phyloP scores from a whole-genome alignment of 176 grass and related monocot species.

The Oryza punctata region DNA sequence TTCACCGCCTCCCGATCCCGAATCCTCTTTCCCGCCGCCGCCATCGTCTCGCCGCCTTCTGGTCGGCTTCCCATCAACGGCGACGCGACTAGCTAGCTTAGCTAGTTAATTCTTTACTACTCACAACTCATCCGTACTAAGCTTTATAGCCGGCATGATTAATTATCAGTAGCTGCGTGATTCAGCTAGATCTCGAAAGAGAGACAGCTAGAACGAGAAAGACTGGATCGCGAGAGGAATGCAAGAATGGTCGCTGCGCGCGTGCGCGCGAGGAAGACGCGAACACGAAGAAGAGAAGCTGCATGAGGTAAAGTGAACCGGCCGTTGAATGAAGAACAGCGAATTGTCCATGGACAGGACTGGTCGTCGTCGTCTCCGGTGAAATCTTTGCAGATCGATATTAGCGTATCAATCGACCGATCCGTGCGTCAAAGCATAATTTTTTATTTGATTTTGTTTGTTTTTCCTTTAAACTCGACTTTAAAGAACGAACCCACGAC shows the following conservation, averaged over 20 bases:
- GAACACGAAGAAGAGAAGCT: no score
- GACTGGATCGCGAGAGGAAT: not conserved
- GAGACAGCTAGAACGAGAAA: not conserved
- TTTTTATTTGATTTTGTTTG: not conserved
- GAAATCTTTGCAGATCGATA: no score
- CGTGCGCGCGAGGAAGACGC: slow-evolving; percentile 19
- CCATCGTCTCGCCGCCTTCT: not conserved
- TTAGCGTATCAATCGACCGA: no score
- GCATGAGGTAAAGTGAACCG: not conserved
- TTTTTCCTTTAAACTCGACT: not conserved
- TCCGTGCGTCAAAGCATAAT: no score
- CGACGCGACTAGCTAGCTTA: no score
- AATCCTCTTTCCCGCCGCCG: not conserved
- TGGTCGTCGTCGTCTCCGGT: not conserved
- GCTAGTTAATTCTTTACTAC: no score
- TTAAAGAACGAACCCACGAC: no score
- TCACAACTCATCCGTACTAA: no score
- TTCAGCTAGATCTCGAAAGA: not conserved
- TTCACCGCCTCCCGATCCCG: slow-evolving; percentile 3
- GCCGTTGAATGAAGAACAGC: slow-evolving; percentile 26
- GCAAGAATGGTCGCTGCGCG: slow-evolving; percentile 30
- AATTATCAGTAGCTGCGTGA: no score
- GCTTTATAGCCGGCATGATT: no score
- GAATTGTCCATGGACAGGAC: not conserved
- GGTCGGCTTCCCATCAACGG: slow-evolving; percentile 8